Conservation (phyloP, 495 filamentous ascomycete species). For the Neurospora terricola region DNA sequence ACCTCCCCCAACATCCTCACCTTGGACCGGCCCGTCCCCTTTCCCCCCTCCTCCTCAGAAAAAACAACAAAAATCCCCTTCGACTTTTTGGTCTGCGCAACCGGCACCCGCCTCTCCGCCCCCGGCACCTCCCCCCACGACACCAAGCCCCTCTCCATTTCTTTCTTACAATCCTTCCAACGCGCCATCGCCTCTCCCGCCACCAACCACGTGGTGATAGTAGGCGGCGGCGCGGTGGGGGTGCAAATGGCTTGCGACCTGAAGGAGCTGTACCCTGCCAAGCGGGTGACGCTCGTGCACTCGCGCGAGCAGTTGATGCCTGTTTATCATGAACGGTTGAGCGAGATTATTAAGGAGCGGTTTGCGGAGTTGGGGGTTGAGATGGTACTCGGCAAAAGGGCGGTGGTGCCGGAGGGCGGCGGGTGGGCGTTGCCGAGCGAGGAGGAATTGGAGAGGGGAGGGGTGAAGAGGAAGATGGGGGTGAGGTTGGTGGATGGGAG, state of each 20-base stretch:
- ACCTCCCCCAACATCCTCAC: slow-evolving; percentile 22
- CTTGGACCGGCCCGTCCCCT: slow-evolving; percentile 27
- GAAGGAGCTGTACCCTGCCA: slow-evolving; percentile 45
- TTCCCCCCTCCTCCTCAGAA: background rate
- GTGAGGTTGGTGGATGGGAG: slow-evolving; percentile 8
- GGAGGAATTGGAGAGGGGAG: background rate
- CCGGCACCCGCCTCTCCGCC: slow-evolving; percentile 34
- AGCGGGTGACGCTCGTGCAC: slow-evolving; percentile 46
- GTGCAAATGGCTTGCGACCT: slow-evolving; percentile 52
- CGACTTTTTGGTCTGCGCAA: slow-evolving; percentile 39
- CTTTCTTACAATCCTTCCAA: slow-evolving; percentile 33
- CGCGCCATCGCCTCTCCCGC: slow-evolving; percentile 17
- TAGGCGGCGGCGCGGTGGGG: slow-evolving; percentile 52
- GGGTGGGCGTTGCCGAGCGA: slow-evolving; percentile 17
- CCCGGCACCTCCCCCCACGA: slow-evolving; percentile 38
- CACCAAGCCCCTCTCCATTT: slow-evolving; percentile 25
- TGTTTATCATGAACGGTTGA: slow-evolving; percentile 38
- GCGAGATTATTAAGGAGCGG: slow-evolving; percentile 31
- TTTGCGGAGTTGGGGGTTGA: slow-evolving; percentile 31
- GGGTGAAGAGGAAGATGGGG: background rate
- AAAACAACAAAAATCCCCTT: slow-evolving; percentile 23
- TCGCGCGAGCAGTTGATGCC: slow-evolving; percentile 43
- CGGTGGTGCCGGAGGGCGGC: slow-evolving; percentile 4
- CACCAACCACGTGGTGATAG: slow-evolving; percentile 33
- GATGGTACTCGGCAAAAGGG: slow-evolving; percentile 3